Evolutionary conservation across 768 basidiomycete genomes (phyloP).

Genomic region (Tulasnella sp.): DNA sequence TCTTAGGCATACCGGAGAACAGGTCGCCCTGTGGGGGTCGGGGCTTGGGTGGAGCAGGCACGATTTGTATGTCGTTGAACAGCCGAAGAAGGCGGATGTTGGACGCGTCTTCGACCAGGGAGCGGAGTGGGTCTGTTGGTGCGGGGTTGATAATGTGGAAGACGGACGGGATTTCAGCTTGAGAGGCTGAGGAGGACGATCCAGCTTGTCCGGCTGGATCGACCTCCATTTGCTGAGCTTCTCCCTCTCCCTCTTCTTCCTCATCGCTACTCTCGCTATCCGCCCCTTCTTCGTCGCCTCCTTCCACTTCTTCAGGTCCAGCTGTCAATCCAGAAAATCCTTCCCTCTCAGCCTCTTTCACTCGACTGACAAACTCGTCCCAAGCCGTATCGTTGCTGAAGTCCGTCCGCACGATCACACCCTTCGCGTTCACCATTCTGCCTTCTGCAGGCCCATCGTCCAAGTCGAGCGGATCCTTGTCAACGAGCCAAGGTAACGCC

Average conservation of each 20-base stretch:
- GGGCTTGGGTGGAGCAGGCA: constrained; percentile 50
- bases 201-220: constrained; percentile 35
- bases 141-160: constrained; percentile 52
- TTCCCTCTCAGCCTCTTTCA: constrained; percentile 59
- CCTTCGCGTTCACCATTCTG: constrained; percentile 34
- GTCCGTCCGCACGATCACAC: constrained; percentile 69
- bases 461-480: constrained; percentile 25
- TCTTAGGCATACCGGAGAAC: constrained; percentile 43
- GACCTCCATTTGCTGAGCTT: constrained; percentile 29
- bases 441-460: constrained; percentile 10
- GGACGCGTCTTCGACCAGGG: constrained; percentile 50
- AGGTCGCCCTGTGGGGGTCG: constrained; percentile 28
- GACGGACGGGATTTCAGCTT: constrained; percentile 44
- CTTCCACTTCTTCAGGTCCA: constrained; percentile 17
- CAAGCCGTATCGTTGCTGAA: constrained; percentile 66
- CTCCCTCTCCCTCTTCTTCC: constrained; percentile 34
- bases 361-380: constrained; percentile 49
- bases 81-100: constrained; percentile 65
- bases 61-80: constrained; percentile 67
- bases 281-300: constrained; percentile 28
- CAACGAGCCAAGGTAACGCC: constrained; percentile 21
- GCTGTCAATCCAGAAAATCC: constrained; percentile 28
- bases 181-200: constrained; percentile 32
- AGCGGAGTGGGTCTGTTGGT: constrained; percentile 41
- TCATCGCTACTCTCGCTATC: constrained; percentile 35